Evolutionary conservation across 805 yeast species (phyloP), one percentile per base, ranked within the genome.

Genomic region (Lipomyces sp.): DNA sequence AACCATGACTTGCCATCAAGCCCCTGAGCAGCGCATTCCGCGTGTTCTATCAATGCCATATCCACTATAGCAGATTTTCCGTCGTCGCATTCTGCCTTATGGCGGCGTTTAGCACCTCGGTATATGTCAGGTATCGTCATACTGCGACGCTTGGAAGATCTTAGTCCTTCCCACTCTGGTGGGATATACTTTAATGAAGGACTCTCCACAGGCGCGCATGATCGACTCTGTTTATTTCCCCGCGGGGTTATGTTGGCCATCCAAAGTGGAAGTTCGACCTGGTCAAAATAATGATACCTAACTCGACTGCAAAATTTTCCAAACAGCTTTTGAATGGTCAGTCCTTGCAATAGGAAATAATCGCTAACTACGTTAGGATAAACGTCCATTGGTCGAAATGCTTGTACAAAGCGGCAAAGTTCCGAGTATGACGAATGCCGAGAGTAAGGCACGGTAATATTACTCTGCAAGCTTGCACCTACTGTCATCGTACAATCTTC

Each of bases 341-440:
- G 69, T 0, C 78, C 78, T 22, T 59, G 56, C 7, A 46, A 78
- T 77, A 75, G 0, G 67, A 58, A 1, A 41, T 43, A 1, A 35
- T 41, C 1, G 70, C 66, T 33, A 66, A 53, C 72, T n/a, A 66
- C 67, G 41, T 75, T 71, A 0, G 80, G 80, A 43, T 66, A 74
- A 0, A 76, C 76, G 42, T 74, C 74, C 11, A 47, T 57, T 0
- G 78, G 77, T 8, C 51, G 61, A 45, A 77, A 71, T 29, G 63
- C 36, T 4, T 63, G 53, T 1, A 76, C 59, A 11, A 77, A 69
- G 8, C 65, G 47, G 16, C 63, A 51, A 14, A 69, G 63, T 55
- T 77, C 81, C 6, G 66, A 43, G 49, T 68, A 77, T 1, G 79
- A 74, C 1, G 79, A 74, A 52, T 77, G 80, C 38, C 80, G 60